Evolutionary conservation across 805 yeast genomes (phyloP).

Genomic region (Vanderwaltozyma yarrowii): DNA sequence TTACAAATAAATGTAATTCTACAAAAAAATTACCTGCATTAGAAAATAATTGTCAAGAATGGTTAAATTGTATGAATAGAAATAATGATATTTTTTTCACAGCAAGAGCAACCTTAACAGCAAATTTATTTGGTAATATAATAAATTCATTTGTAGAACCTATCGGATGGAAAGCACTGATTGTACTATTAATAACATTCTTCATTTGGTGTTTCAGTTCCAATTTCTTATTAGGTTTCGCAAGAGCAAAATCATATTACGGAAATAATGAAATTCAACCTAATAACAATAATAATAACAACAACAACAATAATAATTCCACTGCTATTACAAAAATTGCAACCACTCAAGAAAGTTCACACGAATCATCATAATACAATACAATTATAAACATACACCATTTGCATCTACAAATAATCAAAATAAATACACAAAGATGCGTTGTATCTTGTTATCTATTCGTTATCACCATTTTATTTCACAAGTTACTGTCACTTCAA

Average conservation of each 20-base stretch:
- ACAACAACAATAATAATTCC: too few species aligned
- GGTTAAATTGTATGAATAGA: conserved; percentile 59
- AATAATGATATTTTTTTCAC: conserved; percentile 33
- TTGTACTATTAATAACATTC: conserved; percentile 32
- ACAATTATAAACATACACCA: too few species aligned
- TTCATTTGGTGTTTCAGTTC: conserved; percentile 44
- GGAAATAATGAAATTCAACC: conserved; percentile 11
- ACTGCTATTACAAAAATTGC: too few species aligned
- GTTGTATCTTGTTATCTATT: too few species aligned
- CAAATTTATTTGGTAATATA: conserved; percentile 52
- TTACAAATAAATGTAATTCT: conserved; percentile 49
- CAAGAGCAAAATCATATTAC: conserved; percentile 41
- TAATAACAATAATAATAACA: neutral
- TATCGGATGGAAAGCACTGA: conserved; percentile 48
- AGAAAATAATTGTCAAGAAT: conserved; percentile 43
- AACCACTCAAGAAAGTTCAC: too few species aligned
- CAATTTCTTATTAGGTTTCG: conserved; percentile 57
- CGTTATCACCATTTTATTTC: too few species aligned
- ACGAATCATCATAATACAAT: too few species aligned
- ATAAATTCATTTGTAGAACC: conserved; percentile 59
- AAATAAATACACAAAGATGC: too few species aligned
- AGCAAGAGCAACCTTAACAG: conserved; percentile 48
- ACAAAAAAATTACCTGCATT: conserved; percentile 45
- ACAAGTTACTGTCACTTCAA: too few species aligned
- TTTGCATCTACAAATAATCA: too few species aligned